Evolutionary conservation across 140 eudicot genomes (phyloP).

Genomic region (Anethum foeniculum): DNA sequence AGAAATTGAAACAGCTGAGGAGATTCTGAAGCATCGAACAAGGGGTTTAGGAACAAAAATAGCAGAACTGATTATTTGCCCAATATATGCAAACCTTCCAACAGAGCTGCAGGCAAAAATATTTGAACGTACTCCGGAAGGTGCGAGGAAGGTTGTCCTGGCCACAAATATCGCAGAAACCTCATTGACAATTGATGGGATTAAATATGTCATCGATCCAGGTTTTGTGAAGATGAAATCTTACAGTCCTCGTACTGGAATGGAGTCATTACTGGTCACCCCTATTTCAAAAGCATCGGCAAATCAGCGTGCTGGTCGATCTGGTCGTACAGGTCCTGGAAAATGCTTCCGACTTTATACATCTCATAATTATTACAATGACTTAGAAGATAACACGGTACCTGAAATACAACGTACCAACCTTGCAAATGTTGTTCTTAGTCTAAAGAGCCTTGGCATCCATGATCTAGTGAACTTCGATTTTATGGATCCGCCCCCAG

Average conservation of each 20-base stretch:
- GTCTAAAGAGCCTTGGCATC: conserved; percentile 60
- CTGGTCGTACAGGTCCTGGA: conserved; percentile 68
- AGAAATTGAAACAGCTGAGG: conserved; percentile 97
- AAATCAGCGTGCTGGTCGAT: conserved; percentile 58
- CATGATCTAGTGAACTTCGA: conserved; percentile 45
- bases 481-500: conserved; percentile 69
- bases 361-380: conserved; percentile 28
- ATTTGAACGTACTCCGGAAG: conserved; percentile 90
- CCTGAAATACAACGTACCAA: conserved; percentile 68
- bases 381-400: conserved; percentile 40
- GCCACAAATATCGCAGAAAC: conserved; percentile 98
- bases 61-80: conserved; percentile 86
- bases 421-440: conserved; percentile 48
- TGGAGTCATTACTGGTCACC: conserved; percentile 43
- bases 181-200: conserved; percentile 65
- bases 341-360: conserved; percentile 57
- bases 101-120: conserved; percentile 90
- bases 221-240: conserved; percentile 49
- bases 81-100: conserved; percentile 89
- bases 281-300: conserved; percentile 71
- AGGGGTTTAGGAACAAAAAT: conserved; percentile 90
- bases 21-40: conserved; percentile 78
- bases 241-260: conserved; percentile 50
- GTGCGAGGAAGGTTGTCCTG: conserved; percentile 89
- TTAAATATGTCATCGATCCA: conserved; percentile 60